Percentiles rank a stretch among this genome's conserved stretches.
Conservation (phyloP, 1,139 yeast genomes). For the Yarrowia galli region DNA sequence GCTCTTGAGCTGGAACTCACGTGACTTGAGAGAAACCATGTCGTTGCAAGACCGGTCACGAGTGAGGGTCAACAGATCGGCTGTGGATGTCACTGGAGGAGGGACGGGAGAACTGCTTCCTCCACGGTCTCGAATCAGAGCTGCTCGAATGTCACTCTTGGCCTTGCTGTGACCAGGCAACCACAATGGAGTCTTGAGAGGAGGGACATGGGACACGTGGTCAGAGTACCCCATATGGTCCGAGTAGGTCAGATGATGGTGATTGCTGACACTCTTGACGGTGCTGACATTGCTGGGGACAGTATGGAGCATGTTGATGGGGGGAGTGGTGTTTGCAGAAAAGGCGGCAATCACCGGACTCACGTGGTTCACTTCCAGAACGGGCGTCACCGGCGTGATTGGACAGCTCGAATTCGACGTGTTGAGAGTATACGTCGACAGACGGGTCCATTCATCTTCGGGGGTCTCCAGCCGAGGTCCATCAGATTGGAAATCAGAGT, state of each 20-base stretch:
- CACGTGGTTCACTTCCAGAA: neutral
- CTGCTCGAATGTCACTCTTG: conserved; percentile 17
- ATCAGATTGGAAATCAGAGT: neutral
- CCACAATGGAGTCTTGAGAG: conserved; percentile 7
- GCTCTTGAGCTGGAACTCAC: conserved; percentile 21
- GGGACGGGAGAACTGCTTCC: conserved; percentile 1
- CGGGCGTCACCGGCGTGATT: conserved; percentile 17
- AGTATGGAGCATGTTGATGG: conserved; percentile 13
- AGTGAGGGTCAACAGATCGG: conserved; percentile 5
- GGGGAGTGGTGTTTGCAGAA: conserved; percentile 32
- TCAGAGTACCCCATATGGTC: neutral
- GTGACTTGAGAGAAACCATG: conserved; percentile 14
- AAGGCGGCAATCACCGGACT: conserved; percentile 26
- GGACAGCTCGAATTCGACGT: conserved; percentile 22
- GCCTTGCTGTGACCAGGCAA: conserved; percentile 21
- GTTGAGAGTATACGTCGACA: conserved; percentile 14
- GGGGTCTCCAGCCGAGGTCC: neutral
- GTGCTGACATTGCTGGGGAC: neutral
- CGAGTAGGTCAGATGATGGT: neutral
- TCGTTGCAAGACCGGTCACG: conserved; percentile 7
- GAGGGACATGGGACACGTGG: neutral
- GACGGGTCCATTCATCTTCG: conserved; percentile 2
- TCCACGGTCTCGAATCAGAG: conserved; percentile 15
- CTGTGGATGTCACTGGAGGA: conserved; percentile 11
- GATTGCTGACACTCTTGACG: neutral